These are phyloP conservation scores for Bonia amplexicaulis DNA, from an alignment of 176 grass and related monocot genomes.

Conservation along the genomic window DNA sequence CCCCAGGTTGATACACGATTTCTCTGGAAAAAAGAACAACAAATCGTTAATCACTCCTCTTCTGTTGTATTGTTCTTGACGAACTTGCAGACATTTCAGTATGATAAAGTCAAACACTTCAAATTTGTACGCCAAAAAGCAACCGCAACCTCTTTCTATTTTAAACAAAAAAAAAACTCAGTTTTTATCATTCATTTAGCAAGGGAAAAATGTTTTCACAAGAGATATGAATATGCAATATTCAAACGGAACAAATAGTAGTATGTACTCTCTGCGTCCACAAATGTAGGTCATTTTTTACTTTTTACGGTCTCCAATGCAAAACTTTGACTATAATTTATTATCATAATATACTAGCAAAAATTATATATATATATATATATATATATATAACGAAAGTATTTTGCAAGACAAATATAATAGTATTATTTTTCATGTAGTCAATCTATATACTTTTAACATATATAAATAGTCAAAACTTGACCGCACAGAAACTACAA, in stretches of 20 bases:
- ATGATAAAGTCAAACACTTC: neutral
- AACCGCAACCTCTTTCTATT: neutral
- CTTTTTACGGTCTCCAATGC: no score
- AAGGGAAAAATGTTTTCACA: neutral
- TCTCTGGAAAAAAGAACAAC: constrained; percentile 46
- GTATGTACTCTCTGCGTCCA: neutral
- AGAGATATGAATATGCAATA: neutral
- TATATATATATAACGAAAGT: no score
- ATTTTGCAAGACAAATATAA: no score
- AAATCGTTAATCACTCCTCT: neutral
- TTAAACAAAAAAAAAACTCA: neutral
- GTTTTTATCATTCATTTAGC: neutral
- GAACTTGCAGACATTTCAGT: constrained; percentile 10
- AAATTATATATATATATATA: no score
- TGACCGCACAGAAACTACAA: no score
- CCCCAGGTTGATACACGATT: constrained; percentile 94
- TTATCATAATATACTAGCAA: no score
- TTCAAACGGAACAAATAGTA: neutral
- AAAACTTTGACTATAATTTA: no score
- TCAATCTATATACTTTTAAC: no score
- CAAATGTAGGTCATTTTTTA: no score
- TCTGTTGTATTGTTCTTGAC: neutral
- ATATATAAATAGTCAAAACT: no score
- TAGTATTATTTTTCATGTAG: no score
- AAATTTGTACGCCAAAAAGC: neutral